Base-by-base conservation (phyloP, 129 eudicot genomes). In the Centrapalus pauciflorus region DNA sequence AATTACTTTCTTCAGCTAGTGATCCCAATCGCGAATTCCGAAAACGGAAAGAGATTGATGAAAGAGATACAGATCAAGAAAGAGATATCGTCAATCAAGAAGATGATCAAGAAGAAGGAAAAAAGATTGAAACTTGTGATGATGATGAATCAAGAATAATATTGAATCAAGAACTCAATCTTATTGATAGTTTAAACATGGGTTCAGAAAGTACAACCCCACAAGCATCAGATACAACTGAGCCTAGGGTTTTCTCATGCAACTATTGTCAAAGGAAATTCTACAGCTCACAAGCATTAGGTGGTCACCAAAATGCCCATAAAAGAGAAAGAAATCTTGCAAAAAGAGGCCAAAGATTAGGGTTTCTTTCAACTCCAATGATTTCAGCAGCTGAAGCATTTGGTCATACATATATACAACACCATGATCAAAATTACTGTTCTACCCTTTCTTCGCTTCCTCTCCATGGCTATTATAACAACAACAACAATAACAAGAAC, bases 291-390 rank as follows among this genome's bases (percentile, higher is more conserved):
- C 89, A 83, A 66, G 89, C 89, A 33, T 29, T 83, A 43, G 89
- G 89, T 0, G 89, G 89, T 7, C 89, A 83, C 70, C 89, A 83
- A 70, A 83, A 83, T 80, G 89, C 89, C 16, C 89, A 83, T 64
- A 83, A 83, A 61, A 73, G 83, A 55, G 89, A 83, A 35, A 80
- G 89, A 61, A 83, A 66, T 41, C 73, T 80, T 21, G 89, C 85
- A 0, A 83, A 83, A 77, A 72, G 83, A 76, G 74, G 82, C 3
- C 85, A 76, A 56, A 76, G 72, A 64, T 26, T 76, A 33, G 79
- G 79, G 35, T 55, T 60, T 7, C 61, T 69, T 61, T 69, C 74
- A 46, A 51, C 33, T 75, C 67, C 74, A 7, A 62, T 77, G 66
- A 54, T 75, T 21, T 76, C 83, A 37, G 77, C 81, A 26, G 77